Conservation (phyloP, 352 stramenopile species). For the Globisporangium polare region DNA sequence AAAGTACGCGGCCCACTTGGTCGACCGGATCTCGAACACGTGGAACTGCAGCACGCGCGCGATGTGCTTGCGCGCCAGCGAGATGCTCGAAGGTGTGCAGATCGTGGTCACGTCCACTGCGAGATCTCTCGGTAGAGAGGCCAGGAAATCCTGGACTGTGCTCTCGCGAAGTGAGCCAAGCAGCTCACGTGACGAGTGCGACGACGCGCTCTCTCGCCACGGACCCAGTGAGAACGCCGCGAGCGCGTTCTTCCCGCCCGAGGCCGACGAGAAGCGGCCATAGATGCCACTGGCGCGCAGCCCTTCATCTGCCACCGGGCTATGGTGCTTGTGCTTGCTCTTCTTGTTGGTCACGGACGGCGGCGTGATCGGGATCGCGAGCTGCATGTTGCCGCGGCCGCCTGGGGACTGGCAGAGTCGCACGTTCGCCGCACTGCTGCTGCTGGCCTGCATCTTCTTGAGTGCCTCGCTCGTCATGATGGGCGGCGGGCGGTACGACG, state of each 20-base stretch:
- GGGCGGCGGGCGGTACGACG: slow-evolving; percentile 21
- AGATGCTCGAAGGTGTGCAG: slow-evolving; percentile 32
- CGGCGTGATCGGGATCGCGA: slow-evolving; percentile 37
- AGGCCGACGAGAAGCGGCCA: neutral
- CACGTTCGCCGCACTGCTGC: slow-evolving; percentile 1
- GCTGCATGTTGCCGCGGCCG: slow-evolving; percentile 29
- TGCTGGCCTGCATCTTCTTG: slow-evolving; percentile 1
- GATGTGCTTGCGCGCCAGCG: slow-evolving; percentile 27
- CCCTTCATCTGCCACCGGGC: neutral
- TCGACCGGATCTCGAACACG: slow-evolving; percentile 73
- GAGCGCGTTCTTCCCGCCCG: neutral
- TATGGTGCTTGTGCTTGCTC: neutral
- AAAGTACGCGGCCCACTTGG: slow-evolving; percentile 80
- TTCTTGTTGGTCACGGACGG: slow-evolving; percentile 9
- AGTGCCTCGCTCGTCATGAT: slow-evolving; percentile 13
- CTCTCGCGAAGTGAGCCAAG: slow-evolving; percentile 23
- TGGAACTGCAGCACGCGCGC: slow-evolving; percentile 38
- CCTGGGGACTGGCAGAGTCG: slow-evolving; percentile 34
- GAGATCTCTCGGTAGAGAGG: slow-evolving; percentile 34
- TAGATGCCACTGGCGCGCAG: slow-evolving; percentile 14
- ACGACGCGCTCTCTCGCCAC: slow-evolving; percentile 6
- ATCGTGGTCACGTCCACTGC: slow-evolving; percentile 37
- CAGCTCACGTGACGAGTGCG: neutral
- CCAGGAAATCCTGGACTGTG: slow-evolving; percentile 33
- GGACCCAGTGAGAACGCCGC: slow-evolving; percentile 15